These are phyloP conservation scores for Nannizziopsis barbatae DNA, from an alignment of 2,329 filamentous ascomycete genomes.

Conservation along the genomic window DNA sequence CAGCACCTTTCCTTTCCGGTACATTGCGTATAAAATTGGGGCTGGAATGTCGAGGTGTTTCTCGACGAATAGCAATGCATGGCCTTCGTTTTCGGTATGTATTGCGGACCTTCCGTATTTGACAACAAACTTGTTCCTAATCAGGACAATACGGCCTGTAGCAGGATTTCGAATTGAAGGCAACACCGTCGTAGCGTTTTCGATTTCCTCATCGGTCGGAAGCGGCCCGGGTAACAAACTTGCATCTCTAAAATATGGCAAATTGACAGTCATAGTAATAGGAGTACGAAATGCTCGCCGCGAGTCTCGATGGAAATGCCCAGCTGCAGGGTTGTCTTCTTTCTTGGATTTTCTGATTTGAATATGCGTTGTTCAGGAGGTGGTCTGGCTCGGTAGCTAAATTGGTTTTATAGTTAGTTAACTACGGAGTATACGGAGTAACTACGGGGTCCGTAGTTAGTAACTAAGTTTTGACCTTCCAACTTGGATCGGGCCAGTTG, in stretches of 20 bases:
- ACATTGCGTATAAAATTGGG: conserved; percentile 15
- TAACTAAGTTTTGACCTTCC: too few relatives aligned
- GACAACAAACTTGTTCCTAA: conserved; percentile 19
- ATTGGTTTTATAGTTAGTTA: too few relatives aligned
- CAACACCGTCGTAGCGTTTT: conserved; percentile 13
- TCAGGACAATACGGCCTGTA: conserved; percentile 17
- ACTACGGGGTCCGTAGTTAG: too few relatives aligned
- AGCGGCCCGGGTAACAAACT: conserved; percentile 14
- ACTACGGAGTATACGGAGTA: too few relatives aligned
- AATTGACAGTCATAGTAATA: background rate
- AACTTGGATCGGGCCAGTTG: too few relatives aligned
- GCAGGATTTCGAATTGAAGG: conserved; percentile 9
- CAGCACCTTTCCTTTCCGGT: background rate
- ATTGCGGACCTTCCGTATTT: conserved; percentile 19
- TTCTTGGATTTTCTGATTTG: too few relatives aligned
- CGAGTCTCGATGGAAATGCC: too few relatives aligned
- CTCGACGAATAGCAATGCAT: conserved; percentile 25
- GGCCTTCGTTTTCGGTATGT: conserved; percentile 22
- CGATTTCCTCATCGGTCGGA: conserved; percentile 19
- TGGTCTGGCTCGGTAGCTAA: too few relatives aligned
- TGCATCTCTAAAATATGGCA: background rate
- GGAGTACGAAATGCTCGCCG: too few relatives aligned
- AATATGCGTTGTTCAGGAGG: too few relatives aligned
- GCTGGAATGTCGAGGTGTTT: conserved; percentile 20
- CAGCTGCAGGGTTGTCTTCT: too few relatives aligned